Conservation (phyloP, 768 basidiomycete genomes). For the Coprinellus micaceus region DNA sequence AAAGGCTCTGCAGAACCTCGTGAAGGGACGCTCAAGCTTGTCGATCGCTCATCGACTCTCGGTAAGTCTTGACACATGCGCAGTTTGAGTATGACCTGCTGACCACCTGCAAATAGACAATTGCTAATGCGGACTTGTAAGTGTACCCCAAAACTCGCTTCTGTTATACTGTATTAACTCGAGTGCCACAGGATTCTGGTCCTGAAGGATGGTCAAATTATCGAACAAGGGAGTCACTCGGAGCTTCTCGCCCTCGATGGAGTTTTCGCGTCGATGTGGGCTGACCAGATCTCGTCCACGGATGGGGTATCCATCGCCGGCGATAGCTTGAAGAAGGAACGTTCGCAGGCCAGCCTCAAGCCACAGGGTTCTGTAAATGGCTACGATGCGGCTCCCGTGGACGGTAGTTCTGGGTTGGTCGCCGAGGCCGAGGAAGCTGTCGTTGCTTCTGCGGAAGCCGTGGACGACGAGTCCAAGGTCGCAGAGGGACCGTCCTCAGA, state of each 20-base stretch:
- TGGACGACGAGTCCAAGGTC: background rate
- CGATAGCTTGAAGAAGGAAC: conserved; percentile 33
- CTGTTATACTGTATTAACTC: conserved; percentile 8
- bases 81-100: conserved; percentile 5
- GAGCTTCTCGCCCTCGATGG: conserved; percentile 73
- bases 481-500: background rate
- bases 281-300: conserved; percentile 69
- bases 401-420: background rate
- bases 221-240: conserved; percentile 77
- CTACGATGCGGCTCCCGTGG: conserved; percentile 40
- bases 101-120: conserved; percentile 34
- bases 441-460: background rate
- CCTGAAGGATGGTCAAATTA: conserved; percentile 83
- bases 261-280: conserved; percentile 85
- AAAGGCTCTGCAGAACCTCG: conserved; percentile 77
- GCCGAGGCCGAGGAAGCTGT: background rate
- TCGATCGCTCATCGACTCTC: conserved; percentile 80
- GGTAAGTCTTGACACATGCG: conserved; percentile 37
- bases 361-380: conserved; percentile 19
- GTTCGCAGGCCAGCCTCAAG: conserved; percentile 16
- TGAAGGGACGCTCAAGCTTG: conserved; percentile 67
- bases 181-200: conserved; percentile 68
- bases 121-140: conserved; percentile 60
- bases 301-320: conserved; percentile 42
- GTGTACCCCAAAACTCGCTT: conserved; percentile 21